phyloP scores from a whole-genome alignment of 2,329 filamentous ascomycete species.

The Aspergillus carbonarius region DNA sequence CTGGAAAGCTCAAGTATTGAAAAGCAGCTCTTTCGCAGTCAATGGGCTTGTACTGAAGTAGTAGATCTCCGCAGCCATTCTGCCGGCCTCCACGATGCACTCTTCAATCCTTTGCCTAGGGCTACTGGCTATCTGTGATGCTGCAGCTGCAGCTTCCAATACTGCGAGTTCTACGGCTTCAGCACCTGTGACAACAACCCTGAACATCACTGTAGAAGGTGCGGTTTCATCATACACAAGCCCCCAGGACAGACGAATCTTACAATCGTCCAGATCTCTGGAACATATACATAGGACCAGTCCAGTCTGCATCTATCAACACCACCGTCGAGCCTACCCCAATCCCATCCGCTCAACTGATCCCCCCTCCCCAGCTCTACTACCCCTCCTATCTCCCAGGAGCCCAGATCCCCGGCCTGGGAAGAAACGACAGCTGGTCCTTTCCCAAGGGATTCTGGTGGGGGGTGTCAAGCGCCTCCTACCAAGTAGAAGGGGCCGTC shows the following conservation, averaged over 20 bases:
- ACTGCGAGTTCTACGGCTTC: not conserved
- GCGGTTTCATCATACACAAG: not conserved
- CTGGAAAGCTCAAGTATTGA: not conserved
- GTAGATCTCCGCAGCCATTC: not conserved
- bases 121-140: not conserved
- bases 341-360: not conserved
- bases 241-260: not conserved
- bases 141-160: not conserved
- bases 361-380: not conserved
- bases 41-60: not conserved
- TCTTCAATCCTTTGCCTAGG: not conserved
- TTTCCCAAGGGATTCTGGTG: conserved; percentile 33
- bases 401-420: not conserved
- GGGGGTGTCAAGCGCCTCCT: conserved; percentile 40
- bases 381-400: not conserved
- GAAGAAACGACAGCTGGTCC: not conserved
- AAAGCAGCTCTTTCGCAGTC: not conserved
- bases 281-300: not conserved
- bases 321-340: conserved; percentile 1
- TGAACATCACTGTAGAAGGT: conserved; percentile 1
- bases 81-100: not conserved
- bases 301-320: not conserved
- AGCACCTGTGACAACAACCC: not conserved
- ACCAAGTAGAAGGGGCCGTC: conserved; percentile 45
- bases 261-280: not conserved